These are phyloP conservation scores for Suhomyces tanzawaensis DNA, from an alignment of 805 yeast genomes.

Conservation along the genomic window DNA sequence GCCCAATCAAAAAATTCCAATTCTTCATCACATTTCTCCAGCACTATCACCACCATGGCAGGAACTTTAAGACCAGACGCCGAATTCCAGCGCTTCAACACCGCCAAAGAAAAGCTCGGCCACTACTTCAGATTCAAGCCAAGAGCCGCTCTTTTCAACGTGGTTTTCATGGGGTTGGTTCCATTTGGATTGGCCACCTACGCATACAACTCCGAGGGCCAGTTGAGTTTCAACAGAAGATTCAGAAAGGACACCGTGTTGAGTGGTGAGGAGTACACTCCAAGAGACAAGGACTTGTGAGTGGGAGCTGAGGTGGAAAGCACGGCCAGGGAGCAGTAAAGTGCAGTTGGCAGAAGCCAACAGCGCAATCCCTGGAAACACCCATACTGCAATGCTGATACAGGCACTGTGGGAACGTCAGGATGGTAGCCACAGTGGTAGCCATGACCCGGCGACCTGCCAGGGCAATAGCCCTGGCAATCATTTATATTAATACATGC, in stretches of 20 bases:
- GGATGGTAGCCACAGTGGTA: too few relatives aligned
- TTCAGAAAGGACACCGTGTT: conserved; percentile 38
- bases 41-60: conserved; percentile 29
- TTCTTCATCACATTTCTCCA: not conserved
- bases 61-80: conserved; percentile 44
- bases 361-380: too few relatives aligned
- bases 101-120: conserved; percentile 41
- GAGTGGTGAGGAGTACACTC: conserved; percentile 37
- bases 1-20: conserved; percentile 10
- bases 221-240: conserved; percentile 26
- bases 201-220: conserved; percentile 42
- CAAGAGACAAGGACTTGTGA: conserved; percentile 45
- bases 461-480: too few relatives aligned
- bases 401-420: too few relatives aligned
- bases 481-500: too few relatives aligned
- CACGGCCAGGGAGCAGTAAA: too few relatives aligned
- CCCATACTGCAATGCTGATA: too few relatives aligned
- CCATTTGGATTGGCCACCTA: conserved; percentile 36
- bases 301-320: not conserved
- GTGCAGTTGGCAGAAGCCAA: too few relatives aligned
- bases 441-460: too few relatives aligned
- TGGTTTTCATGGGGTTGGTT: conserved; percentile 36
- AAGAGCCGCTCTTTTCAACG: conserved; percentile 34
- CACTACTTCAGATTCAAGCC: conserved; percentile 43
- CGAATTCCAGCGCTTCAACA: conserved; percentile 40